Evolutionary conservation across 2,329 filamentous ascomycete genomes (phyloP).

Genomic region (Penicillium sp.): DNA sequence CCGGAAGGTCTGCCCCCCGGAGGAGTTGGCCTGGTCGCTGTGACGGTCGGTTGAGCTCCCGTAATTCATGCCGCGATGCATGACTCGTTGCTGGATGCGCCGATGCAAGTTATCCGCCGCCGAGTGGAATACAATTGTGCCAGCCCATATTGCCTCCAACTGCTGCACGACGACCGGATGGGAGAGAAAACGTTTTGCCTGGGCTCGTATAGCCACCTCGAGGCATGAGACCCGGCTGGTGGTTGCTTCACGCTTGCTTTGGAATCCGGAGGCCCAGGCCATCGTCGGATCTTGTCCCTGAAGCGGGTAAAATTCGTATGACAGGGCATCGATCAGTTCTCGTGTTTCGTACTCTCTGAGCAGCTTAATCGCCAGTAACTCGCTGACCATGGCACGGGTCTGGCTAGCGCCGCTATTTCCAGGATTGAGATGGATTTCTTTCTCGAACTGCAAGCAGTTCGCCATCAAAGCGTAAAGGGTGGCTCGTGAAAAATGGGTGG

Average conservation of each 20-base stretch:
- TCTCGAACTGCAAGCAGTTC: constrained; percentile 87
- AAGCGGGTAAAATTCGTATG: constrained; percentile 89
- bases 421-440: constrained; percentile 74
- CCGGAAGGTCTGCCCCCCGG: constrained; percentile 34
- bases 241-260: constrained; percentile 46
- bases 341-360: constrained; percentile 83
- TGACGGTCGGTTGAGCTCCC: constrained; percentile 23
- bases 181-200: constrained; percentile 85
- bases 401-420: constrained; percentile 77
- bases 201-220: constrained; percentile 86
- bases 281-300: constrained; percentile 62
- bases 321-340: constrained; percentile 87
- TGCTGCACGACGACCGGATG: constrained; percentile 90
- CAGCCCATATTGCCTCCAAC: constrained; percentile 95
- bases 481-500: constrained; percentile 75
- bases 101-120: constrained; percentile 79
- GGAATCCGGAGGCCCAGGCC: constrained; percentile 31
- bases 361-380: constrained; percentile 81
- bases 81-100: constrained; percentile 37
- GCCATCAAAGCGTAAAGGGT: constrained; percentile 87
- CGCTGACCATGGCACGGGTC: constrained; percentile 81
- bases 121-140: constrained; percentile 90
- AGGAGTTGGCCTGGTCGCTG: constrained; percentile 14
- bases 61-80: constrained; percentile 19
- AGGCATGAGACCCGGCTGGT: constrained; percentile 79